Percentiles rank a stretch among this genome's conserved stretches.
Conservation (phyloP, 306 rosid species). For the Ormosia emarginata region DNA sequence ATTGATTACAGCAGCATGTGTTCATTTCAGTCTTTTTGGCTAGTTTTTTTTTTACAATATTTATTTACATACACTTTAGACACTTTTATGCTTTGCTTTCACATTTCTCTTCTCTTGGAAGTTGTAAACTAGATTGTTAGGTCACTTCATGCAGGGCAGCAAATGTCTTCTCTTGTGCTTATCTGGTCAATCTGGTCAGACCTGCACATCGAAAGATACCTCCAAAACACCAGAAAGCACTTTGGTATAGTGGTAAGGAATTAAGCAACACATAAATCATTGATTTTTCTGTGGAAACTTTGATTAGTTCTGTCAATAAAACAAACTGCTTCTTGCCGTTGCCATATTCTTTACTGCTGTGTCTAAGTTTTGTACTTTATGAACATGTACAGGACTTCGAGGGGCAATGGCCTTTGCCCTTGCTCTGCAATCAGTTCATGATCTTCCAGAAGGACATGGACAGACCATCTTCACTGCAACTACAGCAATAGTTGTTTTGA, state of each 20-base stretch:
- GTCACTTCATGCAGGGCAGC: conserved; percentile 68
- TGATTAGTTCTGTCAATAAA: conserved; percentile 10
- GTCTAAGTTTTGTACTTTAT: conserved; percentile 10
- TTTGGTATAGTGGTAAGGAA: conserved; percentile 94
- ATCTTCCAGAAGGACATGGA: conserved; percentile 99
- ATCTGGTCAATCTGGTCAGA: conserved; percentile 84
- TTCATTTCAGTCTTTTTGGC: conserved; percentile 18
- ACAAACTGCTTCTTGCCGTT: not conserved
- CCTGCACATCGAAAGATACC: conserved; percentile 82
- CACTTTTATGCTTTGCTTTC: not conserved
- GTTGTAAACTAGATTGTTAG: conserved; percentile 11
- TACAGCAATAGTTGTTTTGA: conserved; percentile 93
- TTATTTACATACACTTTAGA: not conserved
- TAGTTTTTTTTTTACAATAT: not conserved
- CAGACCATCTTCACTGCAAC: conserved; percentile 98
- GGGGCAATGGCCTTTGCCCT: conserved; percentile 99
- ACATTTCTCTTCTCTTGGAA: conserved; percentile 11
- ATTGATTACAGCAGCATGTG: not conserved
- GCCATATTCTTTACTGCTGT: conserved; percentile 6
- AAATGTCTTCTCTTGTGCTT: conserved; percentile 93
- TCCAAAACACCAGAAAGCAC: conserved; percentile 81
- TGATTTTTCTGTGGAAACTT: conserved; percentile 3
- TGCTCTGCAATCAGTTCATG: conserved; percentile 94
- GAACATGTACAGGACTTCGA: conserved; percentile 71
- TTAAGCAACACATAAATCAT: not conserved